Base-by-base conservation (phyloP, 2,329 filamentous ascomycete genomes). In the Verticillium dahliae region DNA sequence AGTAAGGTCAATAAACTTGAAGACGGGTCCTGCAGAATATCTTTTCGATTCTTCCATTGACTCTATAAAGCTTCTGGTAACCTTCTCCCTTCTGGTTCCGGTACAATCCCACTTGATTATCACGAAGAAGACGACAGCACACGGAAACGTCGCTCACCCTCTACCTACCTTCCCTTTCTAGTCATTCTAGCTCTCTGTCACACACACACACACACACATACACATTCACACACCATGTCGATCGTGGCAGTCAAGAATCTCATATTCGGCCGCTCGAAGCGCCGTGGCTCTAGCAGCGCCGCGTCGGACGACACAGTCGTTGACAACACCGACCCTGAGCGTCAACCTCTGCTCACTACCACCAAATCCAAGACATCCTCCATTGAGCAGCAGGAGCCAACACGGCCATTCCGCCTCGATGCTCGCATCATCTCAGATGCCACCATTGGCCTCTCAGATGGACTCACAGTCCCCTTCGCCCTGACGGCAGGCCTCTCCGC, bases 391-490 rank as follows among this genome's bases (percentile, higher is more conserved):
- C 34, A 31, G 18, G 15, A 41, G 59, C 13, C 15, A 15, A 22
- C 39, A 15, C 31, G 38, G 9, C 37, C 7, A 31, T 65, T 65
- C 60, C 63, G 62, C 35, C 57, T 67, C 59, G 64, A 67, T 35
- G 65, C 66, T 18, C 66, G 66, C 38, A 55, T 67, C 35, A 67
- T 67, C 39, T 67, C 66, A 15, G 66, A 67, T 50, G 66, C 66
- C 33, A 63, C 64, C 63, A 88, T 93, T 67, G 90, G 90, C 60
- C 86, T 92, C 67, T 88, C 90, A 0, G 90, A 93, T 69, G 90
- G 90, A 15, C 80, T 93, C 67, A 93, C 90, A 0, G 90, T 93
- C 0, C 90, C 90, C 0, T 93, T 93, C 67, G 90, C 90, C 15
- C 78, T 93, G 41, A 92, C 89, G 0, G 90, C 90, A 0, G 90